Base-by-base conservation (phyloP, 331 rosid species). In the Quercus phellos region DNA sequence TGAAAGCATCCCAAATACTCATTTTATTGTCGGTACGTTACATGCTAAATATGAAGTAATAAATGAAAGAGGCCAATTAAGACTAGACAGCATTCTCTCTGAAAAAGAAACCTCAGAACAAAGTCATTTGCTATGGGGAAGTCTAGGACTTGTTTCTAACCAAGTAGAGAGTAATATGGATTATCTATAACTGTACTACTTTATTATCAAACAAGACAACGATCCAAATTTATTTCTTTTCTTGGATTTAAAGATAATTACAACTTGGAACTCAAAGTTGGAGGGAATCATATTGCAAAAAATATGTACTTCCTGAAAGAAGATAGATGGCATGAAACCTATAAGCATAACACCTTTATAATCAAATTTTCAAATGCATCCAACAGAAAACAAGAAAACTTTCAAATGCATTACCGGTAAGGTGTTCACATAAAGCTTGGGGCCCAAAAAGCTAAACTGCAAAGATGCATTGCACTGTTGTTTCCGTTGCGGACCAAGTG, bases 401-500 rank as follows among this genome's bases (percentile, higher is more conserved):
- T 72, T 30, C 54, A 66, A 1, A 55, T 59, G 58, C 77, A 76
- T 83, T 92, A 94, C 98, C 80, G 78, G 88, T 70, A 81, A 74
- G 56, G 95, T 92, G 87, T 94, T 92, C 64, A 92, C 97, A 30
- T 87, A 92, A 56, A 94, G 98, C 87, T 85, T 94, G 42, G 98
- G 94, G 35, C 99, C 97, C 90, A 94, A 69, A 75, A 94, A 90
- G 88, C 99, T 94, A 86, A 94, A 94, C 88, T 92, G 99, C 59
- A 94, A 87, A 79, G 97, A 92, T 69, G 89, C 75, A 86, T 78
- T 84, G 82, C 89, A 84, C 60, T 87, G 90, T 59, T 88, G 97
- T 84, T 87, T 94, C 80, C 97, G 79, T 79, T 94, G 99, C 32
- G 97, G 99, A 78, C 99, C 99, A 79, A 94, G 99, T 29, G 99